Evolutionary conservation across 106 monocot genomes (phyloP).

Genomic region (Allium sativum): DNA sequence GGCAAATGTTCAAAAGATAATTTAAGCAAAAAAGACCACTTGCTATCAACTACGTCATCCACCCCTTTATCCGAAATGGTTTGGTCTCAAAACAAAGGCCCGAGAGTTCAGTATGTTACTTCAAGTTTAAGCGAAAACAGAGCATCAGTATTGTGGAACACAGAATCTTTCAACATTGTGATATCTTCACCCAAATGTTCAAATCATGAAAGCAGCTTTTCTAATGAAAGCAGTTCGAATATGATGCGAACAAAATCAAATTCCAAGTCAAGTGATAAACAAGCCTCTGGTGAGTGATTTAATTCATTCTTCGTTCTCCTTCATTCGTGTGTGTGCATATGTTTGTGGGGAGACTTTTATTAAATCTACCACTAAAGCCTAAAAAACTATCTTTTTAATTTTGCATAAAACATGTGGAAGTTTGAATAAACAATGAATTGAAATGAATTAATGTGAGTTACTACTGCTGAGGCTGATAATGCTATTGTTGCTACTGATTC

Average conservation of each 20-base stretch:
- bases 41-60: constrained; percentile 17
- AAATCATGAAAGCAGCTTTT: constrained; percentile 2
- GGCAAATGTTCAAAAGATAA: neutral
- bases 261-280: neutral
- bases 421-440: too few relatives aligned
- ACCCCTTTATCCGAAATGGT: constrained; percentile 46
- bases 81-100: constrained; percentile 43
- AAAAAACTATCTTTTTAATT: too few relatives aligned
- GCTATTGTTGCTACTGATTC: too few relatives aligned
- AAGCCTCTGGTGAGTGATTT: too few relatives aligned
- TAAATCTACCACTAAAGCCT: too few relatives aligned
- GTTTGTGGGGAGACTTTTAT: too few relatives aligned
- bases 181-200: constrained; percentile 18
- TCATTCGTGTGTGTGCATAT: too few relatives aligned
- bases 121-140: constrained; percentile 19
- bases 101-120: constrained; percentile 19
- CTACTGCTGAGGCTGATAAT: too few relatives aligned
- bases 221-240: constrained; percentile 10
- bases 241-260: constrained; percentile 10
- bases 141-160: constrained; percentile 39
- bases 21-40: constrained; percentile 25
- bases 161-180: constrained; percentile 37
- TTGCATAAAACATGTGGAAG: too few relatives aligned
- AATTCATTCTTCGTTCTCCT: too few relatives aligned
- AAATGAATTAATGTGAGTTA: too few relatives aligned